phyloP scores from a whole-genome alignment of 2,329 filamentous ascomycete genomes.

The Aspergillus sp. region DNA sequence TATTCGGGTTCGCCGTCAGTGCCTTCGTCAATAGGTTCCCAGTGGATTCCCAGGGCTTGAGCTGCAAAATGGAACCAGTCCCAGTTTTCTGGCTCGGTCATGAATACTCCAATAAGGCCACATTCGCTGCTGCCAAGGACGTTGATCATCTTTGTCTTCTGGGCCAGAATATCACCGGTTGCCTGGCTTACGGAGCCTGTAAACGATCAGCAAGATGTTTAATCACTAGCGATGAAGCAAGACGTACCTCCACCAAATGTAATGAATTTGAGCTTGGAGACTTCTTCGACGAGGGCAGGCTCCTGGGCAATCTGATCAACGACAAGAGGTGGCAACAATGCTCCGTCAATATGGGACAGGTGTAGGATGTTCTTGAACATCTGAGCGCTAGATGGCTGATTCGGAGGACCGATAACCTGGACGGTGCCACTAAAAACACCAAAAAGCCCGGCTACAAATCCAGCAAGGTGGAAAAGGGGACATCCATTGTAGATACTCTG shows the following conservation, averaged over 20 bases:
- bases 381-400: not conserved
- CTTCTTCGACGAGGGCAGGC: not conserved
- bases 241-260: constrained; percentile 11
- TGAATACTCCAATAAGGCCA: not conserved
- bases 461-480: constrained; percentile 17
- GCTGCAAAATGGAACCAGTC: constrained; percentile 13
- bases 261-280: constrained; percentile 3
- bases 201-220: not conserved
- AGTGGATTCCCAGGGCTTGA: constrained; percentile 2
- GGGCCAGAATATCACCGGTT: constrained; percentile 1
- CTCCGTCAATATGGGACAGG: not conserved
- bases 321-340: constrained; percentile 11
- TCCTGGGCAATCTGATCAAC: constrained; percentile 14
- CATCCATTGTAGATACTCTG: constrained; percentile 3
- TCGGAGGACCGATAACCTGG: constrained; percentile 4
- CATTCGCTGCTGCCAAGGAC: constrained; percentile 12
- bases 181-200: constrained; percentile 3
- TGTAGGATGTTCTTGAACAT: constrained; percentile 5
- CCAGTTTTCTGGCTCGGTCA: constrained; percentile 8
- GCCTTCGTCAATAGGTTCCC: constrained; percentile 6
- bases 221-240: not conserved
- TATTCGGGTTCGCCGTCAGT: not conserved
- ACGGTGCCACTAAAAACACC: not conserved
- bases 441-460: not conserved
- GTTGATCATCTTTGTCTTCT: constrained; percentile 7